Evolutionary conservation across 2,329 filamentous ascomycete genomes (phyloP), one percentile per base, ranked within the genome.

Genomic region (Claviceps digitariae): DNA sequence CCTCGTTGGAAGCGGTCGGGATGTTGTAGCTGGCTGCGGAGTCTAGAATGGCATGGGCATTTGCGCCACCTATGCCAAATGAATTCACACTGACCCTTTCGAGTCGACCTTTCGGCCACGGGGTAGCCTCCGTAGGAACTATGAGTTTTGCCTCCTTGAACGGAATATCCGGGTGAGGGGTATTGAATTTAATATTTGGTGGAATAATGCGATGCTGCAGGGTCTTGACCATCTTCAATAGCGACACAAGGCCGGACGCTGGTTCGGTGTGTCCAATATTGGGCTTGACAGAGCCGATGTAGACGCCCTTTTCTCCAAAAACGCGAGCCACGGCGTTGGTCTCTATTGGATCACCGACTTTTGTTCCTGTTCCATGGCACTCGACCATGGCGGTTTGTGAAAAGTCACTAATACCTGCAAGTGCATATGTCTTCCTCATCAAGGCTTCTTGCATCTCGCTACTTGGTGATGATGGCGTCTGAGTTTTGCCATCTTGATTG

Each of bases 191-290:
- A 43, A 71, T 67, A 20, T 66, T 71, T 0, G 69, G 70, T 0
- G 67, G 70, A 12, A 74, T 73, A 2, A 56, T 63, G 1, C 58
- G 58, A 6, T 68, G 61, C 54, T 76, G 72, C 1, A 75, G 54
- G 0, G 67, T 65, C 13, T 76, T 49, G 1, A 71, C 59, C 15
- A 62, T 61, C 53, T 78, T 78, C 20, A 78, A 66, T 2, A 77
- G 23, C 0, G 64, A 64, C 0, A 65, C 64, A 0, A 77, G 50
- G 0, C 73, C 75, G 1, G 69, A 67, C 0, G 73, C 71, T 0
- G 65, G 68, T 57, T 76, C 74, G 0, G 61, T 58, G 55, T 78
- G 75, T 0, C 74, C 74, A 15, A 73, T 53, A 44, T 70, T 69
- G 5, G 66, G 61, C 56, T 72, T 71, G 27, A 70, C 57, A 12